Evolutionary conservation across 2,329 filamentous ascomycete species (phyloP).

Genomic region (Xylaria sp.): DNA sequence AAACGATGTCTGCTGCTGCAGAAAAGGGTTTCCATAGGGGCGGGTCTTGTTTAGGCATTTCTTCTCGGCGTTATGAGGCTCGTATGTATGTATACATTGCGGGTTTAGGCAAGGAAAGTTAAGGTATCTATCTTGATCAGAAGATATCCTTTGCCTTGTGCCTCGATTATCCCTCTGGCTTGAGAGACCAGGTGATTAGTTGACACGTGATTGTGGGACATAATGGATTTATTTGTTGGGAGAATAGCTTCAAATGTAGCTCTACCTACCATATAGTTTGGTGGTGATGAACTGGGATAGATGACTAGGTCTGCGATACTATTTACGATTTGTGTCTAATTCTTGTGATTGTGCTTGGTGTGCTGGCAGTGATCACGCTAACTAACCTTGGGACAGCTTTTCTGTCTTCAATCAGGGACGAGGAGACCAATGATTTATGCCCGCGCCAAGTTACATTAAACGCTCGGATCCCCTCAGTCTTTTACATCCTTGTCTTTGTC

Average conservation of each 20-base stretch:
- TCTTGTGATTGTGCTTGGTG: not conserved
- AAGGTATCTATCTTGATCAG: not conserved
- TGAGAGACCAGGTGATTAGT: not conserved
- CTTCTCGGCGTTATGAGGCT: not conserved
- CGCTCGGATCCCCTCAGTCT: too few relatives aligned
- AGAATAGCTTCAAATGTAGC: conserved; percentile 7
- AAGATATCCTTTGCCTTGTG: not conserved
- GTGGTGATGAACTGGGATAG: not conserved
- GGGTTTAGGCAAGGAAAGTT: not conserved
- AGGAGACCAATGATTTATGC: too few relatives aligned
- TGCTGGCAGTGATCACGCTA: not conserved
- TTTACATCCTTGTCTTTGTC: too few relatives aligned
- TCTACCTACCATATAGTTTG: conserved; percentile 5
- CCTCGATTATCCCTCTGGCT: not conserved
- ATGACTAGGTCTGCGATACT: not conserved
- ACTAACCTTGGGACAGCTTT: too few relatives aligned
- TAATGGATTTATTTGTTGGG: conserved; percentile 9
- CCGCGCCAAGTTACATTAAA: too few relatives aligned
- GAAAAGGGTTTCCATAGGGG: not conserved
- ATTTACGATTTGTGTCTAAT: not conserved
- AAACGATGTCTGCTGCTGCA: conserved; percentile 11
- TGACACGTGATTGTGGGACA: not conserved
- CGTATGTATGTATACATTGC: not conserved
- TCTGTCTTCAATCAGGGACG: too few relatives aligned
- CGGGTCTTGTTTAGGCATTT: not conserved